These are phyloP conservation scores for Aechmea fasciata DNA, from an alignment of 176 grass and related monocot species.

Conservation along the genomic window DNA sequence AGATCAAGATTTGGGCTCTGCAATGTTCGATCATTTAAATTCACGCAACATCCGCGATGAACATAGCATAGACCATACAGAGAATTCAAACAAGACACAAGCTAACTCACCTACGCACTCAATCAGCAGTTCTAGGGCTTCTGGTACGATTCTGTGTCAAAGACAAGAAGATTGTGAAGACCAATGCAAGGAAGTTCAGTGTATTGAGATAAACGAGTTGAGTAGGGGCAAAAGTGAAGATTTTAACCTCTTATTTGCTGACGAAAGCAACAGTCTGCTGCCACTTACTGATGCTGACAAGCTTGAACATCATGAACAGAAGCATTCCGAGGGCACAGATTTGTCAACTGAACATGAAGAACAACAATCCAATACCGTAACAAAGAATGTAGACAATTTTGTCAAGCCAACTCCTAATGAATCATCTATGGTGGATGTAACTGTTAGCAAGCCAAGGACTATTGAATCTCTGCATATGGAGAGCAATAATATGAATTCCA, in stretches of 20 bases:
- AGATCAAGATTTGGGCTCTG: conserved; percentile 18
- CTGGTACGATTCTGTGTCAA: conserved; percentile 20
- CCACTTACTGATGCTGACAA: conserved; percentile 36
- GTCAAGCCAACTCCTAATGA: conserved; percentile 18
- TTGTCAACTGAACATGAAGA: conserved; percentile 10
- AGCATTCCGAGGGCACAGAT: not conserved
- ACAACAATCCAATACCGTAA: conserved; percentile 13
- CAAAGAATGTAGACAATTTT: conserved; percentile 22
- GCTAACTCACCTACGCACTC: conserved; percentile 2
- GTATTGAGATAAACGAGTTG: conserved; percentile 40
- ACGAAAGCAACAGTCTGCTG: conserved; percentile 29
- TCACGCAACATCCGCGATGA: conserved; percentile 23
- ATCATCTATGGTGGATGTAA: conserved; percentile 15
- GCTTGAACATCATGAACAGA: conserved; percentile 12
- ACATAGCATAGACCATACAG: conserved; percentile 1
- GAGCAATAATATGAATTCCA: conserved; percentile 37
- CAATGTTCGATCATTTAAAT: conserved; percentile 35
- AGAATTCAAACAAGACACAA: conserved; percentile 8
- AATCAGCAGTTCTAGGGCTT: conserved; percentile 28
- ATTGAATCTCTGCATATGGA: conserved; percentile 29
- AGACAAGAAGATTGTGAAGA: conserved; percentile 29
- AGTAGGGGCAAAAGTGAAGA: conserved; percentile 29
- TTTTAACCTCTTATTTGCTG: conserved; percentile 27
- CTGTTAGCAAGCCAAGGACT: conserved; percentile 17
- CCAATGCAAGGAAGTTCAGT: conserved; percentile 77